Base-by-base conservation (phyloP, 805 yeast species). In the Zygoascus flipseniorum region DNA sequence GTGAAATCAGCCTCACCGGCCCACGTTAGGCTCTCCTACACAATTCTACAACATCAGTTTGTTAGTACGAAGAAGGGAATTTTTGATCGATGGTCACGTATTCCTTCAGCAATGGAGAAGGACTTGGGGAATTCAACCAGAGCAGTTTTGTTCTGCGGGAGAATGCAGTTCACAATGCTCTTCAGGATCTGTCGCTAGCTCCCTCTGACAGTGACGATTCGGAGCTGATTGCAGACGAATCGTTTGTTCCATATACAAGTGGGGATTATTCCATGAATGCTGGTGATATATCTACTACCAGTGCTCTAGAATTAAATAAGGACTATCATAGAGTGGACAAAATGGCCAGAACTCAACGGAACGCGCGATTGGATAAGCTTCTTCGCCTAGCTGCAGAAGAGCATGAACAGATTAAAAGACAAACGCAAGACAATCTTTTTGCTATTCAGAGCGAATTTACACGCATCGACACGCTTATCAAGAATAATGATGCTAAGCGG, bases 271-370 rank as follows among this genome's bases (percentile, higher is more conserved):
- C 42, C 8, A 39, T 37, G 35, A 35, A 35, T 35, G 39, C 39
- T n/a, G 39, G 39, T n/a, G 16, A 35, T 35, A n/a, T 35, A 35
- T 35, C 39, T 35, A 35, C 16, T n/a, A 37, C 14, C 32, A 20
- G 16, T 26, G 35, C 20, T 10, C 2, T 18, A 18, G 20, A 31
- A 26, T 41, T 47, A 5, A 48, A 16, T 26, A 6, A 20, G 6
- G 54, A 41, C 20, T 11, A 28, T 16, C n/a, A 16, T 20, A 23
- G 43, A 31, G 11, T 48, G 4, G 50, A 52, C 28, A 37, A 31
- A 13, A 48, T 52, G 52, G 50, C 43, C 6, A 28, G 31, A 10
- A 48, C 32, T 16, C 23, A 19, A 50, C 20, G 42, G 19, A 39
- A 50, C 13, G 31, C 41, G 16, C 42, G 31, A n/a, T 26, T 32